phyloP scores from a whole-genome alignment of 1,284 basidiomycete species.

The Pholiota adiposa region DNA sequence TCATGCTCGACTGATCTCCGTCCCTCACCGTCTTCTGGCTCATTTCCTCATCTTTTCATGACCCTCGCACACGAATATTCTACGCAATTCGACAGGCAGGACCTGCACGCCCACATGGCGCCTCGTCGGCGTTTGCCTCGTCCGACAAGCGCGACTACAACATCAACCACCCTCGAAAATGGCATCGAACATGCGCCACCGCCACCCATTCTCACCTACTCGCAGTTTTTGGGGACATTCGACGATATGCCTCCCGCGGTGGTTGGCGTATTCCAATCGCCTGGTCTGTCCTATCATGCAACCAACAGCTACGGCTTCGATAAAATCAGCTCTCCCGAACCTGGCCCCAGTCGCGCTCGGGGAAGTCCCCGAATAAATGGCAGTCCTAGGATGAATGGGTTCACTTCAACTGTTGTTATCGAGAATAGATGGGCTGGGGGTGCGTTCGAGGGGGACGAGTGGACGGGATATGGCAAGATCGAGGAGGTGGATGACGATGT shows the following conservation, averaged over 20 bases:
- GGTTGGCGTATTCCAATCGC: constrained; percentile 14
- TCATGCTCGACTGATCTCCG: constrained; percentile 13
- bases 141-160: constrained; percentile 20
- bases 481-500: constrained; percentile 32
- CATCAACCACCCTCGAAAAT: constrained; percentile 18
- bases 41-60: constrained; percentile 12
- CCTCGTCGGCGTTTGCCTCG: constrained; percentile 24
- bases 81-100: constrained; percentile 25
- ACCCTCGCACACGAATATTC: constrained; percentile 14
- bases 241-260: constrained; percentile 17
- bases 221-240: constrained; percentile 25
- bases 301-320: constrained; percentile 16
- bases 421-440: constrained; percentile 30
- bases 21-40: background rate
- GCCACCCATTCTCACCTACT: constrained; percentile 21
- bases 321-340: constrained; percentile 12
- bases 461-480: constrained; percentile 29
- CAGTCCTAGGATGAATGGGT: constrained; percentile 12
- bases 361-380: constrained; percentile 14
- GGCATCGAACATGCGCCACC: constrained; percentile 5
- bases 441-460: constrained; percentile 23
- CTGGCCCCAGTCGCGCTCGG: constrained; percentile 22
- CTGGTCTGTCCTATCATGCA: constrained; percentile 19
- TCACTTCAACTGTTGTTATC: constrained; percentile 17
- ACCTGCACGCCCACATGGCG: constrained; percentile 24